phyloP scores from a whole-genome alignment of 306 rosid species.

The Hylodesmum podocarpum region DNA sequence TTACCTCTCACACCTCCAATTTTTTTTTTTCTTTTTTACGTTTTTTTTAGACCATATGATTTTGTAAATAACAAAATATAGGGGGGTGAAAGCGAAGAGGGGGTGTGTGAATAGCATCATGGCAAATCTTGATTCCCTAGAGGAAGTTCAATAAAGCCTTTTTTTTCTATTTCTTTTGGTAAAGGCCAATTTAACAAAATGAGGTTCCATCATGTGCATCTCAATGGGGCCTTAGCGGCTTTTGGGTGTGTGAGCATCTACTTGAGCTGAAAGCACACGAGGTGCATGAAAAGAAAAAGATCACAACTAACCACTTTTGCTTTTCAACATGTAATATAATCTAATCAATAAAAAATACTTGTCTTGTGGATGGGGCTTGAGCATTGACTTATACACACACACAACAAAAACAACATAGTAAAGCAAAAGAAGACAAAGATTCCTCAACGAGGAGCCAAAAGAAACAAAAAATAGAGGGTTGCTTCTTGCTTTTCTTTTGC shows the following conservation, averaged over 20 bases:
- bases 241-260: slow-evolving; percentile 35
- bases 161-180: neutral
- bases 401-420: neutral
- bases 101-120: no score
- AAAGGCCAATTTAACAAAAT: neutral
- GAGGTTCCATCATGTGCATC: neutral
- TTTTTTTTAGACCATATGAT: no score
- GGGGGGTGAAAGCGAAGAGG: no score
- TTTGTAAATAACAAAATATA: no score
- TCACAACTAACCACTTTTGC: slow-evolving; percentile 61
- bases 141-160: neutral
- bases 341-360: slow-evolving; percentile 31
- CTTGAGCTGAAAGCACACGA: slow-evolving; percentile 39
- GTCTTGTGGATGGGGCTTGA: slow-evolving; percentile 52
- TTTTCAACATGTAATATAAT: slow-evolving; percentile 29
- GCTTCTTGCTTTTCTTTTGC: slow-evolving; percentile 40
- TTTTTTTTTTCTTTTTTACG: no score
- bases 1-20: no score
- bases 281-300: slow-evolving; percentile 29
- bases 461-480: slow-evolving; percentile 10
- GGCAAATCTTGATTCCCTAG: slow-evolving; percentile 7
- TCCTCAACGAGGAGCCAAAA: slow-evolving; percentile 78
- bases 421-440: slow-evolving; percentile 53
- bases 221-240: neutral
- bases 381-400: slow-evolving; percentile 67